Base-by-base conservation (phyloP, 108 stramenopile genomes). In the Fragilariopsis cylindrus region DNA sequence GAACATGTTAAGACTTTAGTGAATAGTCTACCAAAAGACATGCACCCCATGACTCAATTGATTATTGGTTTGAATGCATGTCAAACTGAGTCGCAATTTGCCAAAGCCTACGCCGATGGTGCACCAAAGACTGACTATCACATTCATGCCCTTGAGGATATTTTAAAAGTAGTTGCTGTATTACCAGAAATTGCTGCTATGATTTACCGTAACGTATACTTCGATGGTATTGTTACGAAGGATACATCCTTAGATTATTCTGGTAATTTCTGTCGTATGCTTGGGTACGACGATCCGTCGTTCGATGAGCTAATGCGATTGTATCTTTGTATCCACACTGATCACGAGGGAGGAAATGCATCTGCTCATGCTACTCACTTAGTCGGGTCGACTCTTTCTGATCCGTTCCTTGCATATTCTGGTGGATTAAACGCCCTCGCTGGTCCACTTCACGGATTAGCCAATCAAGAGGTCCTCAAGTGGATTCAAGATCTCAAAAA, bases 1-100 rank as follows among this genome's bases (percentile, higher is more conserved):
- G 58, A 77, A 54, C 97, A 98, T 79, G 97, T 97, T 64, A 87
- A 96, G 75, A 87, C 90, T 64, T 84, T 99, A 60, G 81, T 99
- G 74, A 95, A 97, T 75, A 69, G 74, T 46, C 89, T 99, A 63
- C 98, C 98, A 76, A 98, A 97, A 85, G 85, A 89, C 60, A 97
- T 98, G 98, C 99, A 99, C 84, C 97, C 99, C 80, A 99, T 99
- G 99, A 98, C 97, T 44, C 97, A 98, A 92, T 93, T 99, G 74
- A 80, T 90, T 30, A 89, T 97, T 58, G 98, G 92, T 7, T 74
- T 95, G 15, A 89, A 81, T 81, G 98, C 98, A 57, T 87, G 94
- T 72, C 97, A 99, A 82, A 97, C 97, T 40, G 96, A 93, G 54
- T 91, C 89, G 55, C 80, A 90, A 76, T 99, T 99, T 71, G 96